phyloP scores from a whole-genome alignment of 495 filamentous ascomycete genomes.

The Hypoxylon fragiforme region DNA sequence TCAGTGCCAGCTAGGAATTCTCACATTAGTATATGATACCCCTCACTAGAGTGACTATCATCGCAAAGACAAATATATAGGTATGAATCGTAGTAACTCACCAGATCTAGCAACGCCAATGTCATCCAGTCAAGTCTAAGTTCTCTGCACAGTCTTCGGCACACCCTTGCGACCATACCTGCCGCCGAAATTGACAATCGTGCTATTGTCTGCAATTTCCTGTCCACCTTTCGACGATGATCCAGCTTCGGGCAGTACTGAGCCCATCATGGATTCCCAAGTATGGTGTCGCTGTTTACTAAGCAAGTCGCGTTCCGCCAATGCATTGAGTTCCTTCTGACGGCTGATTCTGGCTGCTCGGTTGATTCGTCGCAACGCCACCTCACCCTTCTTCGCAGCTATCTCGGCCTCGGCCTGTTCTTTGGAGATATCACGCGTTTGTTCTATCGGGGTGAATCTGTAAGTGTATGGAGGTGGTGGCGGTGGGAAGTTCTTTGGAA shows the following conservation, averaged over 20 bases:
- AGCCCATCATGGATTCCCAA: constrained; percentile 51
- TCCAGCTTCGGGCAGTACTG: constrained; percentile 40
- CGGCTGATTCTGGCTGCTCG: constrained; percentile 52
- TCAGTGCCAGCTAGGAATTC: no score
- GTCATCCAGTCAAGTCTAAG: no score
- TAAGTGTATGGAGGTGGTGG: constrained; percentile 53
- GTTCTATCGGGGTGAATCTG: constrained; percentile 44
- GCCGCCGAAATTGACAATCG: constrained; percentile 50
- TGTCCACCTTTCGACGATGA: constrained; percentile 71
- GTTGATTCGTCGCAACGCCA: constrained; percentile 48
- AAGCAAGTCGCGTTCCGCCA: constrained; percentile 40
- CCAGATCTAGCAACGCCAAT: no score
- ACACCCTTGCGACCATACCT: constrained; percentile 41
- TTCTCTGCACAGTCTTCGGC: constrained; percentile 29
- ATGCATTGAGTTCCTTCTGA: constrained; percentile 51
- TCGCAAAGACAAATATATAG: no score
- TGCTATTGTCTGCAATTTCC: constrained; percentile 54
- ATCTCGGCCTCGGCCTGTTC: constrained; percentile 48
- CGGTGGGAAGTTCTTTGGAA: constrained; percentile 47
- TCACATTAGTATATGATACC: no score
- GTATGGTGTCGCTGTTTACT: constrained; percentile 43
- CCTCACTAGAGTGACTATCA: no score
- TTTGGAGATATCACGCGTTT: constrained; percentile 41
- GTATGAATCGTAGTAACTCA: no score
- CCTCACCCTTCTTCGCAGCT: constrained; percentile 51